Evolutionary conservation across 2,329 filamentous ascomycete genomes (phyloP).

Genomic region (Epichloe glyceriae): DNA sequence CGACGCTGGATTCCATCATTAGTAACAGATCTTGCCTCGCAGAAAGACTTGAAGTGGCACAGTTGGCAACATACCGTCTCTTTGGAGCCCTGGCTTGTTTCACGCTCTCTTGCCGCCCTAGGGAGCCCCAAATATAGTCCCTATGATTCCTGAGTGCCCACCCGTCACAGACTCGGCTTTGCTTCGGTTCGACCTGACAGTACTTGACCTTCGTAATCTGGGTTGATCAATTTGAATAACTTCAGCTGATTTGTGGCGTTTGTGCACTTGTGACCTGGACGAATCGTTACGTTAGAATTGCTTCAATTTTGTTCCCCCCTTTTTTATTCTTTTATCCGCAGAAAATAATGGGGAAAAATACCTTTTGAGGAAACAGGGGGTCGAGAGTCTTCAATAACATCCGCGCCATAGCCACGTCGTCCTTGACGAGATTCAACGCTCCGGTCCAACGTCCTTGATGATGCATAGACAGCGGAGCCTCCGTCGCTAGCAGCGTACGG

Average conservation of each 20-base stretch:
- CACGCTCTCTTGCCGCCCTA: slow-evolving; percentile 14
- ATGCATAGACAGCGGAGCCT: slow-evolving; percentile 16
- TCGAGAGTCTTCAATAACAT: slow-evolving; percentile 21
- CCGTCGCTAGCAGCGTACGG: slow-evolving; percentile 14
- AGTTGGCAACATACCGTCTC: slow-evolving; percentile 7
- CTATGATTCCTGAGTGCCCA: slow-evolving; percentile 14
- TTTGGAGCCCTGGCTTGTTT: slow-evolving; percentile 5
- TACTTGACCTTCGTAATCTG: slow-evolving; percentile 7
- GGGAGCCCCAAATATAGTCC: slow-evolving; percentile 15
- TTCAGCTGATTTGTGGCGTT: slow-evolving; percentile 11
- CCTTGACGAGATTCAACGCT: slow-evolving; percentile 18
- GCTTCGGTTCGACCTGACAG: slow-evolving; percentile 8
- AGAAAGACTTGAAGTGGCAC: neutral
- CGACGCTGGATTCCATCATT: slow-evolving; percentile 34
- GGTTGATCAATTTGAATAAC: slow-evolving; percentile 6
- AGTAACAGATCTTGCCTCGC: neutral
- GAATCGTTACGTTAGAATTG: neutral
- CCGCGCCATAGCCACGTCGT: slow-evolving; percentile 13
- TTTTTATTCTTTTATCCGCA: neutral
- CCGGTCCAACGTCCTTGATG: slow-evolving; percentile 15
- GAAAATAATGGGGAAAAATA: slow-evolving; percentile 4
- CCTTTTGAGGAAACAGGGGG: slow-evolving; percentile 22
- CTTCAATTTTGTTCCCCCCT: neutral
- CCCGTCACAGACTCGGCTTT: slow-evolving; percentile 9
- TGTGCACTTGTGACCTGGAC: slow-evolving; percentile 5